phyloP scores from a whole-genome alignment of 805 yeast species.

The Metschnikowia amazonensis region DNA sequence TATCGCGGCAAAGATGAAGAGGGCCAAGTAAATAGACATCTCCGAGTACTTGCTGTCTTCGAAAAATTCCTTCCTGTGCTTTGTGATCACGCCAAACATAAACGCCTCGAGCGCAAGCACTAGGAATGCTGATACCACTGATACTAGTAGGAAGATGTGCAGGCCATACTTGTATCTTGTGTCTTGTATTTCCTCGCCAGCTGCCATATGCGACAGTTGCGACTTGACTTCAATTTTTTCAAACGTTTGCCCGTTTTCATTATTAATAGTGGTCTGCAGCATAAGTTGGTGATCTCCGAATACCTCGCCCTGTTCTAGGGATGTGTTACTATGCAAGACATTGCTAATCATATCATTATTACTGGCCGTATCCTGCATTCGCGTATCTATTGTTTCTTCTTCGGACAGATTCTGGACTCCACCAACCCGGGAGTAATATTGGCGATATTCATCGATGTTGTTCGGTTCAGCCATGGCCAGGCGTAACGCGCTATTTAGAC shows the following conservation, averaged over 20 bases:
- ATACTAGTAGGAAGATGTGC: conserved; percentile 24
- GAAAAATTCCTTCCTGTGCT: conserved; percentile 22
- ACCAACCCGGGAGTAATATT: background rate
- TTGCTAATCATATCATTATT: background rate
- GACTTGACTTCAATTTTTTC: background rate
- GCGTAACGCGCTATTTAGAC: background rate
- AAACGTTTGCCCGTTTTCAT: background rate
- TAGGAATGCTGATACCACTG: conserved; percentile 32
- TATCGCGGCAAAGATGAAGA: conserved; percentile 45
- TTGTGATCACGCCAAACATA: conserved; percentile 37
- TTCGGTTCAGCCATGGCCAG: background rate
- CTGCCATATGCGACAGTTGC: background rate
- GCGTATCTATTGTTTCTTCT: background rate
- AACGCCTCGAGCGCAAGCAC: conserved; percentile 36
- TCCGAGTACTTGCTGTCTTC: conserved; percentile 25
- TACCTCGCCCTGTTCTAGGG: background rate
- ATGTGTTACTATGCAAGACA: background rate
- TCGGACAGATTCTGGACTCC: background rate
- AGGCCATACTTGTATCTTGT: conserved; percentile 5
- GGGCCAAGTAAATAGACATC: conserved; percentile 41
- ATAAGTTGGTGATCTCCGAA: background rate
- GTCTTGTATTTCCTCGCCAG: background rate
- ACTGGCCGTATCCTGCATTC: background rate
- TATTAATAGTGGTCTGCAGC: background rate
- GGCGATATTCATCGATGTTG: background rate